Base-by-base conservation (phyloP, 2,329 filamentous ascomycete genomes). In the Pestalotiopsis sp. region DNA sequence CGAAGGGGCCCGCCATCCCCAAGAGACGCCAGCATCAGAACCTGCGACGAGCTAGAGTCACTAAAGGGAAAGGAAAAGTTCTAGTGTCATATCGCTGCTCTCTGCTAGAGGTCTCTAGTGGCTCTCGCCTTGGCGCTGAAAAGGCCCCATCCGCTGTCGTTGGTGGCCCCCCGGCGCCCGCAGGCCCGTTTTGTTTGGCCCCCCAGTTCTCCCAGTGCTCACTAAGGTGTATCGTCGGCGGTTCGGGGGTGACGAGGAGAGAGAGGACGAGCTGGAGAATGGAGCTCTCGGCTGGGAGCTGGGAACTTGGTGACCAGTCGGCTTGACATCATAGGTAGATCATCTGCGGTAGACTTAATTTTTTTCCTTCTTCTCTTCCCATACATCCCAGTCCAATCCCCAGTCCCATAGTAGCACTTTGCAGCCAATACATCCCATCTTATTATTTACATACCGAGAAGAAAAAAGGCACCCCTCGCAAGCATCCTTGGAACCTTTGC, bases 251-350 rank as follows among this genome's bases (percentile, higher is more conserved):
- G 27, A 27, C 57, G 17, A 59, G 57, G 56, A 20, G 57, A 20
- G 17, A 59, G 57, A n/a, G 57, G 4, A n/a, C 41, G 59, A 23
- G 59, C n/a, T 62, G 4, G n/a, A 62, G 31, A 27, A n/a, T 38
- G 36, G 59, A 27, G 27, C 27, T 27, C 27, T 27, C 27, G 27
- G 27, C 17, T 36, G 31, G 31, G 36, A 62, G 27, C 59, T 27
- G 9, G 12, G 27, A 62, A 20, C 17, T 62, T 20, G 25, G 31
- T 62, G 62, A 45, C 63, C 57, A 66, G 63, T 56, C 62, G 14
- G 45, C 45, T 52, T 52, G 45, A 67, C 66, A 67, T 67, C 66
- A 67, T 67, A 67, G 66, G 66, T 57, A 67, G 66, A 67, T 67
- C 66, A 67, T 57, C 66, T 56, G 66, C 66, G 52, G 59, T 52